Evolutionary conservation across 2,329 filamentous ascomycete genomes (phyloP).

Genomic region (Phaeosphaeria sp.): DNA sequence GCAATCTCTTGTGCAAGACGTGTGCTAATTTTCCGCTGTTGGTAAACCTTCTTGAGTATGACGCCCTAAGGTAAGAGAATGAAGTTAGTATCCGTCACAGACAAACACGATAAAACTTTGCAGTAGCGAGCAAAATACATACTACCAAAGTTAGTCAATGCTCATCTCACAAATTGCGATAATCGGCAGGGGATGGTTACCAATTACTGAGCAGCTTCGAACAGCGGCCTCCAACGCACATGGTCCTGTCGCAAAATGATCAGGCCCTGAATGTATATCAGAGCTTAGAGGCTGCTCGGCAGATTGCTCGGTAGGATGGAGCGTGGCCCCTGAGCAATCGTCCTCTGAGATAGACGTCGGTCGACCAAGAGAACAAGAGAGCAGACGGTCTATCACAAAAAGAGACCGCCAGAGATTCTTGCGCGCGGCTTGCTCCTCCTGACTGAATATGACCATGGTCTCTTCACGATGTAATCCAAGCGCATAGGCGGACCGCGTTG

Average conservation of each 20-base stretch:
- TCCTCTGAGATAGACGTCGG: constrained; percentile 68
- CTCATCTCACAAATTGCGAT: neutral
- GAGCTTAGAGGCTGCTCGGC: constrained; percentile 25
- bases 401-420: constrained; percentile 69
- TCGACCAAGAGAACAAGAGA: constrained; percentile 67
- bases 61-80: neutral
- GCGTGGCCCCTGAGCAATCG: constrained; percentile 63
- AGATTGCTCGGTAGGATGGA: constrained; percentile 37
- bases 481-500: constrained; percentile 67
- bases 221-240: constrained; percentile 63
- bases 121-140: neutral
- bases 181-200: constrained; percentile 33
- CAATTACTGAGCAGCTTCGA: constrained; percentile 64
- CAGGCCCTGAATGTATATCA: constrained; percentile 14
- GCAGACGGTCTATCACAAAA: constrained; percentile 69
- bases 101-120: neutral
- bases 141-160: neutral
- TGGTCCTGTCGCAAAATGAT: constrained; percentile 45
- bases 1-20: constrained; percentile 64
- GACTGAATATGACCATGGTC: constrained; percentile 61
- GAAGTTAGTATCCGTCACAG: neutral
- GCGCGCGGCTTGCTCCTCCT: constrained; percentile 55
- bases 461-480: constrained; percentile 69
- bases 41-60: constrained; percentile 67
- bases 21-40: constrained; percentile 64